Evolutionary conservation across 495 filamentous ascomycete species (phyloP).

Genomic region (Aspergillus egyptiacus): DNA sequence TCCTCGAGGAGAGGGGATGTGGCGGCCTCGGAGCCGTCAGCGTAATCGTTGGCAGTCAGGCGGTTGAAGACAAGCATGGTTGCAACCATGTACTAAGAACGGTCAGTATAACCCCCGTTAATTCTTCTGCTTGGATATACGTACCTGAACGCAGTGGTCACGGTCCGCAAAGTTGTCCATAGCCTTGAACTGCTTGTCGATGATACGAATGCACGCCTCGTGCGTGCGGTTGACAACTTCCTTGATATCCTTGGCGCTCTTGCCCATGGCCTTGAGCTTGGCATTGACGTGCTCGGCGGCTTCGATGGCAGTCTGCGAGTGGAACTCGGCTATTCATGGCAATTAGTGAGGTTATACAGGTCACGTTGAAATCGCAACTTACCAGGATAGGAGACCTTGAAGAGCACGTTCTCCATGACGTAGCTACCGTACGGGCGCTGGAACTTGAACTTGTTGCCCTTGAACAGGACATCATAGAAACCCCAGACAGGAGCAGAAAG

Average conservation of each 20-base stretch:
- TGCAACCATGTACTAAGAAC: slow-evolving; percentile 77
- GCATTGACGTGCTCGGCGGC: slow-evolving; percentile 80
- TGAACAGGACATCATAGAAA: slow-evolving; percentile 97
- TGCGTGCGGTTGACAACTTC: slow-evolving; percentile 89
- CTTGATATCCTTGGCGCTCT: slow-evolving; percentile 92
- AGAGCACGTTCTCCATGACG: slow-evolving; percentile 99
- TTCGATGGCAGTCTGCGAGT: slow-evolving; percentile 97
- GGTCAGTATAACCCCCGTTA: slow-evolving; percentile 3
- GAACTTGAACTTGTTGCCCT: slow-evolving; percentile 91
- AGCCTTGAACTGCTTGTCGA: slow-evolving; percentile 99
- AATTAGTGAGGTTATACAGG: background rate
- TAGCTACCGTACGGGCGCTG: slow-evolving; percentile 95
- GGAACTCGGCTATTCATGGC: slow-evolving; percentile 72
- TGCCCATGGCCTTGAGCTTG: slow-evolving; percentile 75
- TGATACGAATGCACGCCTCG: slow-evolving; percentile 96
- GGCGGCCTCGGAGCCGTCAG: slow-evolving; percentile 83
- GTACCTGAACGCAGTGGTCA: slow-evolving; percentile 91
- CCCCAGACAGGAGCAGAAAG: slow-evolving; percentile 92
- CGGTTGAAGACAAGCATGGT: slow-evolving; percentile 93
- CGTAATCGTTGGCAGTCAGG: slow-evolving; percentile 85
- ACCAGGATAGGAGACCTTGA: slow-evolving; percentile 98
- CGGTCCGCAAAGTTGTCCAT: slow-evolving; percentile 99
- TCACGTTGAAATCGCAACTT: slow-evolving; percentile 21
- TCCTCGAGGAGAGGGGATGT: slow-evolving; percentile 83
- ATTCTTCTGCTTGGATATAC: background rate